phyloP scores from a whole-genome alignment of 495 filamentous ascomycete species.

The Xylaria acuta region DNA sequence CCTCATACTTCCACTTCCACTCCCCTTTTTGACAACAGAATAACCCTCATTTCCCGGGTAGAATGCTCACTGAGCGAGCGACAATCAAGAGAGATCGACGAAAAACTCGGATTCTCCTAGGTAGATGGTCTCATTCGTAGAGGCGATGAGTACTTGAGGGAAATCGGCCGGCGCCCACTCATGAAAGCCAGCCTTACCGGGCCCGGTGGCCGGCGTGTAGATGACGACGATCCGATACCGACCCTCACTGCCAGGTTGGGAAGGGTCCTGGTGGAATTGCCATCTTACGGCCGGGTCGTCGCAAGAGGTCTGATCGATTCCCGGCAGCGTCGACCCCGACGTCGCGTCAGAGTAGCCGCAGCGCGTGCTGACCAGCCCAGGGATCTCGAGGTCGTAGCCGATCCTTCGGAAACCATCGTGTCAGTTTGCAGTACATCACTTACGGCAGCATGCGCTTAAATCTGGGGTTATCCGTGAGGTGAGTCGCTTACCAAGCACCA shows the following conservation, averaged over 20 bases:
- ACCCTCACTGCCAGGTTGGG: slow-evolving; percentile 31
- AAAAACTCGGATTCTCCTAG: slow-evolving; percentile 31
- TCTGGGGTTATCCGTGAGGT: not conserved
- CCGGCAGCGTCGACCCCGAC: slow-evolving; percentile 30
- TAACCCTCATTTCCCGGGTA: no score
- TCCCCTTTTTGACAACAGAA: no score
- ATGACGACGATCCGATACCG: slow-evolving; percentile 33
- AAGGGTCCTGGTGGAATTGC: slow-evolving; percentile 39
- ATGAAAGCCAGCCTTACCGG: slow-evolving; percentile 29
- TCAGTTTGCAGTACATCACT: not conserved
- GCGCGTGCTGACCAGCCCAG: slow-evolving; percentile 18
- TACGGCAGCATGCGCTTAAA: not conserved
- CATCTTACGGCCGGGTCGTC: slow-evolving; percentile 33
- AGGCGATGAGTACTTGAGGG: slow-evolving; percentile 25
- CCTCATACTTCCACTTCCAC: not conserved
- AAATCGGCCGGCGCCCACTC: slow-evolving; percentile 38
- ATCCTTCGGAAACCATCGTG: slow-evolving; percentile 28
- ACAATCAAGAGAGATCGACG: slow-evolving; percentile 14
- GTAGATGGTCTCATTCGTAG: slow-evolving; percentile 31
- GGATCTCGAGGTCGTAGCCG: slow-evolving; percentile 32
- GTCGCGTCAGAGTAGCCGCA: slow-evolving; percentile 34
- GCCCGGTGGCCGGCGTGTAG: slow-evolving; percentile 28
- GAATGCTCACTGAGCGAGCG: no score
- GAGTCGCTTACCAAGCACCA: slow-evolving; percentile 34
- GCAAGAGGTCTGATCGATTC: slow-evolving; percentile 27